Evolutionary conservation across 2,329 filamentous ascomycete genomes (phyloP).

Genomic region (Delphinella strobiligena): DNA sequence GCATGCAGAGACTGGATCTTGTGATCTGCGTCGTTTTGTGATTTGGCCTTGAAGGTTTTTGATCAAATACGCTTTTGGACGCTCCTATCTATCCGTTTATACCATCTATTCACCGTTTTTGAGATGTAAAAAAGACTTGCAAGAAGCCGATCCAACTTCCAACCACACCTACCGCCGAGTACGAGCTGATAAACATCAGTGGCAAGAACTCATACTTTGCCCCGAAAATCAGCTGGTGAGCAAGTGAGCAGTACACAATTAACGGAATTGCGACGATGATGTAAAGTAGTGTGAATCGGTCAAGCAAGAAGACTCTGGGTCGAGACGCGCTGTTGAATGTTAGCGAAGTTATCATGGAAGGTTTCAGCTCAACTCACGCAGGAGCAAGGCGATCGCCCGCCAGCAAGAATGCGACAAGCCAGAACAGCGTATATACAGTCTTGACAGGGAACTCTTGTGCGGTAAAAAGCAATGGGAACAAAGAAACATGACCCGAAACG

Average conservation of each 20-base stretch:
- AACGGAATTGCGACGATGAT: conserved; percentile 81
- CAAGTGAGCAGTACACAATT: conserved; percentile 73
- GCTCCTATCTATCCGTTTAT: no score
- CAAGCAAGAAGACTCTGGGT: conserved; percentile 76
- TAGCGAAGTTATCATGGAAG: conserved; percentile 5
- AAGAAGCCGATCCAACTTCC: conserved; percentile 92
- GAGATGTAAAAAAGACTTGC: conserved; percentile 65
- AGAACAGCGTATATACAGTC: conserved; percentile 81
- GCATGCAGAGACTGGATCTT: no score
- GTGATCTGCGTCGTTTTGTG: no score
- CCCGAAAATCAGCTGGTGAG: conserved; percentile 77
- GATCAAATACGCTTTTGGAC: no score
- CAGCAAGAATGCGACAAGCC: conserved; percentile 76
- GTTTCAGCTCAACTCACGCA: conserved; percentile 37
- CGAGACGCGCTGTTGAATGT: conserved; percentile 45
- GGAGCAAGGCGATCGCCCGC: conserved; percentile 81
- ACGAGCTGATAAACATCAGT: conserved; percentile 93
- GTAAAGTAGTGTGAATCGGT: conserved; percentile 82
- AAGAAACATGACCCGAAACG: conserved; percentile 85
- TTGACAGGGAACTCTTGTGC: conserved; percentile 89
- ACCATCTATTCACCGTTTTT: no score
- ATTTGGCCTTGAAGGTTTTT: no score
- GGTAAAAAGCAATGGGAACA: conserved; percentile 90
- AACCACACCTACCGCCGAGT: conserved; percentile 86
- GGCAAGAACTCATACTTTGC: conserved; percentile 78